A percentile compares a stretch with the other conserved stretches of the same genome.
phyloP scores from a whole-genome alignment of 441 rosid species.

The Metrosideros polymorpha region DNA sequence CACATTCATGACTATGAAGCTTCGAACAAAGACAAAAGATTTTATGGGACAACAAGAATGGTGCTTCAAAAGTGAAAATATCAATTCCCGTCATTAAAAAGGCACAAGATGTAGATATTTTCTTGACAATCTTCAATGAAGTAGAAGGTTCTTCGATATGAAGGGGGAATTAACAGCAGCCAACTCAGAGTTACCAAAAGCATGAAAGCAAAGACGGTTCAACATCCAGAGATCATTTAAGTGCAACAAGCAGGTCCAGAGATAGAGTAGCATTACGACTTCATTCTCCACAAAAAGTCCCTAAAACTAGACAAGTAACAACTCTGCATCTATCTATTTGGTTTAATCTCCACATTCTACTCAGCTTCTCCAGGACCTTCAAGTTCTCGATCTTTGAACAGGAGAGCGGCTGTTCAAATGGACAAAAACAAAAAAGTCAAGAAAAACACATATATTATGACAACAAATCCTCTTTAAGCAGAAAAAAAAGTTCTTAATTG shows the following conservation, averaged over 20 bases:
- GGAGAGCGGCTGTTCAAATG: conserved; percentile 52
- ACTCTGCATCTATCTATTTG: neutral
- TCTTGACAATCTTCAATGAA: neutral
- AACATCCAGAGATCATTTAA: neutral
- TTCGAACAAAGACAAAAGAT: neutral
- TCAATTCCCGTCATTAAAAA: neutral
- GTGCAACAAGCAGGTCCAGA: neutral
- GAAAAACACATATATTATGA: neutral
- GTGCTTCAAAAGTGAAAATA: neutral
- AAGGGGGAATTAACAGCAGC: neutral
- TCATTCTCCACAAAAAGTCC: neutral
- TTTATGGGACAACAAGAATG: neutral
- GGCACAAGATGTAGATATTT: neutral
- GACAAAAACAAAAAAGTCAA: neutral
- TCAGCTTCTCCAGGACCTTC: neutral
- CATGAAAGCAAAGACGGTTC: neutral
- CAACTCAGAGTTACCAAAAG: neutral
- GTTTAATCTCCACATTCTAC: neutral
- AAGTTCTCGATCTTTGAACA: conserved; percentile 40
- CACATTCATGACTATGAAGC: neutral
- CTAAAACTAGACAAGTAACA: conserved; percentile 1
- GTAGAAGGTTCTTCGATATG: neutral
- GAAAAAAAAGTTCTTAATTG: neutral
- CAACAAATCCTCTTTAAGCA: neutral
- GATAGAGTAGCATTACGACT: neutral